phyloP scores from a whole-genome alignment of 345 rosid species.

The Draba incana region DNA sequence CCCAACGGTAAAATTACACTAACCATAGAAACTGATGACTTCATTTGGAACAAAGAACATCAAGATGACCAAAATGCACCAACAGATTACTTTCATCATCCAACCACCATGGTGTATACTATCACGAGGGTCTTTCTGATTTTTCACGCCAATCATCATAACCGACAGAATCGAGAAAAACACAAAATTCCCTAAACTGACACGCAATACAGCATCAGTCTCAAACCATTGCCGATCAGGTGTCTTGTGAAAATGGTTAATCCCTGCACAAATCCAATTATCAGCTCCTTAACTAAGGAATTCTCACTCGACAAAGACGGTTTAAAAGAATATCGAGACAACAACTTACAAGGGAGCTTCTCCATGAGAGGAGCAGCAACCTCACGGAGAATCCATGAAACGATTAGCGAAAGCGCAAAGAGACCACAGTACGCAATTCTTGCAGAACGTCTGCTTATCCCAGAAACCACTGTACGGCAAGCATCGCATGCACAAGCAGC shows the following conservation, averaged over 20 bases:
- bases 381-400: slow-evolving; percentile 96
- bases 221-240: slow-evolving; percentile 97
- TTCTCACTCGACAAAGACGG: neutral
- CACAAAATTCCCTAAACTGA: slow-evolving; percentile 93
- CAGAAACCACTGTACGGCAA: slow-evolving; percentile 83
- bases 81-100: slow-evolving; percentile 92
- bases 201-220: slow-evolving; percentile 95
- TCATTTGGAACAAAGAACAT: slow-evolving; percentile 98
- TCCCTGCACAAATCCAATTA: slow-evolving; percentile 60
- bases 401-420: slow-evolving; percentile 87
- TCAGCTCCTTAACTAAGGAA: slow-evolving; percentile 15
- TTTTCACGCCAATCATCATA: slow-evolving; percentile 92
- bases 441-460: slow-evolving; percentile 93
- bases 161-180: slow-evolving; percentile 80
- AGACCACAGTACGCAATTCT: slow-evolving; percentile 98
- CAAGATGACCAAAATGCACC: slow-evolving; percentile 86
- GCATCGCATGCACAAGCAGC: slow-evolving; percentile 99
- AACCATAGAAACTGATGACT: slow-evolving; percentile 86
- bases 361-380: slow-evolving; percentile 99
- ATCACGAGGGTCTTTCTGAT: slow-evolving; percentile 96
- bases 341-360: slow-evolving; percentile 89
- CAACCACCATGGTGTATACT: slow-evolving; percentile 97
- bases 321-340: neutral
- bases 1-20: slow-evolving; percentile 15
- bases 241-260: slow-evolving; percentile 84